A percentile compares a stretch with the other conserved stretches of the same genome.
phyloP scores from a whole-genome alignment of 768 basidiomycete species.

The Cystofilobasidium ferigula region DNA sequence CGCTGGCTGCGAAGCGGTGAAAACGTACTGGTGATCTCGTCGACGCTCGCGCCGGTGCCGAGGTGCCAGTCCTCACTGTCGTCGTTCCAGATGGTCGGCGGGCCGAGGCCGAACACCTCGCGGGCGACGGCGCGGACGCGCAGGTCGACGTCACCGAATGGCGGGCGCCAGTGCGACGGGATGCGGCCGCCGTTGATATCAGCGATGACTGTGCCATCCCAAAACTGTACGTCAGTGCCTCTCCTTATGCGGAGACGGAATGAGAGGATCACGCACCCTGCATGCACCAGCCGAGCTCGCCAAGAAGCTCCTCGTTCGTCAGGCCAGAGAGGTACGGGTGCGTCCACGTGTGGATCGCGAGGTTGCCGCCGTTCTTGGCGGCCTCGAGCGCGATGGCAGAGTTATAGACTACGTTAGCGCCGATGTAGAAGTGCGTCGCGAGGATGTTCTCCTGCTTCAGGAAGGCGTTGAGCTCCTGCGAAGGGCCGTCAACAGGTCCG shows the following conservation, averaged over 20 bases:
- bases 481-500: slow-evolving; percentile 52
- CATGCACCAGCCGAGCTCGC: slow-evolving; percentile 69
- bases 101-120: slow-evolving; percentile 70
- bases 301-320: slow-evolving; percentile 56
- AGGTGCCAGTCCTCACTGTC: slow-evolving; percentile 41
- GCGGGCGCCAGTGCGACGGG: slow-evolving; percentile 56
- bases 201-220: slow-evolving; percentile 46
- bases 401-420: slow-evolving; percentile 56
- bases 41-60: not conserved
- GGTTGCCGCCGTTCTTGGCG: not conserved
- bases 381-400: slow-evolving; percentile 18
- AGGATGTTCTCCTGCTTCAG: slow-evolving; percentile 58
- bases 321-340: slow-evolving; percentile 37
- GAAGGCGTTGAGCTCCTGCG: slow-evolving; percentile 51
- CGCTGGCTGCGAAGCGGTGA: not conserved
- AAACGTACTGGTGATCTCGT: not conserved
- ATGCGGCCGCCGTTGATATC: slow-evolving; percentile 66
- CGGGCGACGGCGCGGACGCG: slow-evolving; percentile 74
- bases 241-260: too few species aligned
- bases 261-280: slow-evolving; percentile 33
- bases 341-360: slow-evolving; percentile 23
- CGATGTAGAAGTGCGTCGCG: slow-evolving; percentile 48
- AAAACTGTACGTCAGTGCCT: too few species aligned
- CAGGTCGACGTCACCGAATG: slow-evolving; percentile 45
- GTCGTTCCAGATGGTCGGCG: slow-evolving; percentile 85